Evolutionary conservation across 2,329 filamentous ascomycete species (phyloP).

Genomic region (Colletotrichum karsti): DNA sequence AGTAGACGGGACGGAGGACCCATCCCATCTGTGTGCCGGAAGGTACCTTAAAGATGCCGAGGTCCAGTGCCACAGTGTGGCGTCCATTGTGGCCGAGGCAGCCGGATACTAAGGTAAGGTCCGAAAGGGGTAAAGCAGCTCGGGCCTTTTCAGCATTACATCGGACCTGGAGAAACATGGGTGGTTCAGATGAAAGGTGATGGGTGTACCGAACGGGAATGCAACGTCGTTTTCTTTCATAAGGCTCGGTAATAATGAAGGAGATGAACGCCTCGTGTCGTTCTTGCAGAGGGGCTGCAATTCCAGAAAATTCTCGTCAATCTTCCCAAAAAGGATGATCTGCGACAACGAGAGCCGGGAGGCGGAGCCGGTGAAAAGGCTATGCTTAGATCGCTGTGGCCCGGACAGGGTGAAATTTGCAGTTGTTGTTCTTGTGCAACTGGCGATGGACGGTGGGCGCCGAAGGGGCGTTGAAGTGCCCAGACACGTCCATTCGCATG

Average conservation of each 20-base stretch:
- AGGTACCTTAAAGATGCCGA: too few species aligned
- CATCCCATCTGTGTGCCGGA: too few species aligned
- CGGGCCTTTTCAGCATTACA: neutral
- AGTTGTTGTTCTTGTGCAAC: neutral
- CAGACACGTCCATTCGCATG: neutral
- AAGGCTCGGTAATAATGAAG: neutral
- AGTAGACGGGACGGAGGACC: too few species aligned
- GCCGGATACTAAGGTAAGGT: too few species aligned
- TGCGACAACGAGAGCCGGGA: conserved; percentile 20
- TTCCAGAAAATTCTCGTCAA: conserved; percentile 6
- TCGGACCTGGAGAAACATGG: conserved; percentile 1
- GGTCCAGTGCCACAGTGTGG: neutral
- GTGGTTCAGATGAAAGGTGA: conserved; percentile 4
- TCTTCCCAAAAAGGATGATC: conserved; percentile 21
- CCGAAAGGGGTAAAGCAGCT: neutral
- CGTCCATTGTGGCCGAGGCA: neutral
- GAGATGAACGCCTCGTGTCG: conserved; percentile 20
- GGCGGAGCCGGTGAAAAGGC: conserved; percentile 18
- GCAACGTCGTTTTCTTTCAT: conserved; percentile 12
- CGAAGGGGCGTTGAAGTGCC: neutral
- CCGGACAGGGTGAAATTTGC: neutral
- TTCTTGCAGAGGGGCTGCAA: conserved; percentile 5
- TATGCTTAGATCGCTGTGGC: neutral
- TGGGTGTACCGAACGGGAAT: conserved; percentile 2
- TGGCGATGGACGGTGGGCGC: neutral